phyloP scores from a whole-genome alignment of 495 filamentous ascomycete species.

The Hypoxylon subgilvum region DNA sequence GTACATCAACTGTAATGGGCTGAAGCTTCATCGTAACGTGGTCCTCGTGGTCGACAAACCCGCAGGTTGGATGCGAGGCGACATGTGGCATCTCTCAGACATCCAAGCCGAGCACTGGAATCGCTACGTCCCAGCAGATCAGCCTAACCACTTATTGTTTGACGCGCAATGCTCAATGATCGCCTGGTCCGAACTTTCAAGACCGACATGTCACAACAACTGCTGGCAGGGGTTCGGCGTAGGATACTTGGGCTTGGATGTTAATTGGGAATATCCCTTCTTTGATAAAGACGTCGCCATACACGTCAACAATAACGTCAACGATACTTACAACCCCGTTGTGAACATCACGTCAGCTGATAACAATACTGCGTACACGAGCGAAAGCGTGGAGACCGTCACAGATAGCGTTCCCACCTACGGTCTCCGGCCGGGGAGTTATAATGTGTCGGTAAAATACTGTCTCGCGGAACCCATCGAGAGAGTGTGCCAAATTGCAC shows the following conservation, averaged over 20 bases:
- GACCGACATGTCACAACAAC: slow-evolving; percentile 1
- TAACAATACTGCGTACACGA: too few species aligned
- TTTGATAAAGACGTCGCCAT: neutral
- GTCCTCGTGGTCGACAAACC: slow-evolving; percentile 24
- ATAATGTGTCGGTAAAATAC: slow-evolving; percentile 21
- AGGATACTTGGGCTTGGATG: too few species aligned
- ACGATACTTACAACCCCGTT: too few species aligned
- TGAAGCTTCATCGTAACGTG: slow-evolving; percentile 18
- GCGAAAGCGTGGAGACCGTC: too few species aligned
- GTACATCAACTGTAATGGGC: slow-evolving; percentile 18
- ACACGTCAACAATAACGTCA: slow-evolving; percentile 2
- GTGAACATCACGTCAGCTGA: too few species aligned
- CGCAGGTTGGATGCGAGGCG: slow-evolving; percentile 33
- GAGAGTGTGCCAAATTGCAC: slow-evolving; percentile 22
- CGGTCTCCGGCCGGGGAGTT: slow-evolving; percentile 12
- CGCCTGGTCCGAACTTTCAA: neutral
- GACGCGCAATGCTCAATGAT: slow-evolving; percentile 22
- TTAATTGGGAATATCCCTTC: slow-evolving; percentile 30
- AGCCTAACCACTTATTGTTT: slow-evolving; percentile 32
- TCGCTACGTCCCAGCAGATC: slow-evolving; percentile 24
- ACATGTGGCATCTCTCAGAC: slow-evolving; percentile 31
- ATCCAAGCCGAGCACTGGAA: slow-evolving; percentile 28
- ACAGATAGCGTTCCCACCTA: slow-evolving; percentile 15
- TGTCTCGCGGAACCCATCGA: slow-evolving; percentile 29
- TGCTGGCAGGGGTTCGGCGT: slow-evolving; percentile 1